Conservation (phyloP, 805 yeast species). For the Kuraishia borneana region DNA sequence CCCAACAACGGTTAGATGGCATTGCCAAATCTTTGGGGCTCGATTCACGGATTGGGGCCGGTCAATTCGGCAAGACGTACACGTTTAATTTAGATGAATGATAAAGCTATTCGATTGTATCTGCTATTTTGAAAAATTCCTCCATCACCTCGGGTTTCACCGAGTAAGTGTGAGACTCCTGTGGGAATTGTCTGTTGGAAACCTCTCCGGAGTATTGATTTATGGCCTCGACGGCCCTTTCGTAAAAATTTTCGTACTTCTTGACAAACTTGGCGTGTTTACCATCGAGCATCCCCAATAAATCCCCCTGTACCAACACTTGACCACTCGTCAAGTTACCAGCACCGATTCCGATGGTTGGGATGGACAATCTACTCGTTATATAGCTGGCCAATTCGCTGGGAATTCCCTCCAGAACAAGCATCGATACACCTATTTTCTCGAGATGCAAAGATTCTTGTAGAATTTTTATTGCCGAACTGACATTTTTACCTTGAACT, state of each 20-base stretch:
- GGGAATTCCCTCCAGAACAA: conserved; percentile 84
- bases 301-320: conserved; percentile 78
- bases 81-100: not conserved
- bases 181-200: conserved; percentile 45
- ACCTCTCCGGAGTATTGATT: conserved; percentile 51
- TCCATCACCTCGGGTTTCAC: conserved; percentile 54
- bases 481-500: conserved; percentile 62
- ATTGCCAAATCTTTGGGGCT: conserved; percentile 30
- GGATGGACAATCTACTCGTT: conserved; percentile 49
- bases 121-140: conserved; percentile 23
- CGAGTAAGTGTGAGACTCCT: conserved; percentile 50
- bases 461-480: conserved; percentile 43
- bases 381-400: conserved; percentile 53
- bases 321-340: conserved; percentile 81
- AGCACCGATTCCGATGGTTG: conserved; percentile 95
- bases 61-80: conserved; percentile 66
- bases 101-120: not conserved
- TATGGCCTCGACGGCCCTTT: conserved; percentile 39
- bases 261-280: conserved; percentile 66
- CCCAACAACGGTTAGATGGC: conserved; percentile 46
- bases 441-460: conserved; percentile 64
- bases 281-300: conserved; percentile 63
- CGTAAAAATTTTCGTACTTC: conserved; percentile 43
- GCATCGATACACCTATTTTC: conserved; percentile 62
- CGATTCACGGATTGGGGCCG: conserved; percentile 45